Evolutionary conservation across 2,329 filamentous ascomycete genomes (phyloP).

Genomic region (Fusarium albosuccineum): DNA sequence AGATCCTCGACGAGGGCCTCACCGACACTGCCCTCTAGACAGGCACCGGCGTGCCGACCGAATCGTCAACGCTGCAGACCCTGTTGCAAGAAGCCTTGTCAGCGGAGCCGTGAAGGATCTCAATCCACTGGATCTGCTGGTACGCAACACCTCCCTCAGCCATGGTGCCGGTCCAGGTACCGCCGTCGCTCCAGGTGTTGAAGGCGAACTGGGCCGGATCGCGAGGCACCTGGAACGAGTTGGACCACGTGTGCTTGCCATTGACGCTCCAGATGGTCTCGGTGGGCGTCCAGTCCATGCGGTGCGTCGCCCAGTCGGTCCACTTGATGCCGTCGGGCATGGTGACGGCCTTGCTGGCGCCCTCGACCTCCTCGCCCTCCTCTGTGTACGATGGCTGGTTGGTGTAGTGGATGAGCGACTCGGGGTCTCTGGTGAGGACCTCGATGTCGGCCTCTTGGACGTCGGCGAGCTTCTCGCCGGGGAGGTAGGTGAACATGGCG

Average conservation of each 20-base stretch:
- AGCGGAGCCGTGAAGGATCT: constrained; percentile 64
- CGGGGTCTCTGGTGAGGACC: constrained; percentile 60
- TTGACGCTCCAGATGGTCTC: constrained; percentile 68
- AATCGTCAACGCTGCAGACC: constrained; percentile 45
- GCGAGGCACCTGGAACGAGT: constrained; percentile 66
- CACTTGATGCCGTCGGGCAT: constrained; percentile 59
- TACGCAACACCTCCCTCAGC: constrained; percentile 60
- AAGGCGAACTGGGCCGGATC: constrained; percentile 64
- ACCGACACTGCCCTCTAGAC: constrained; percentile 19
- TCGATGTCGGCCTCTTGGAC: constrained; percentile 66
- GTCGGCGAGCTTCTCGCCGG: constrained; percentile 48
- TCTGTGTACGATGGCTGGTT: constrained; percentile 68
- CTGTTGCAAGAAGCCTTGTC: constrained; percentile 30
- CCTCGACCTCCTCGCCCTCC: constrained; percentile 57
- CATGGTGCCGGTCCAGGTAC: constrained; percentile 70
- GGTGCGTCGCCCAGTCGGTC: constrained; percentile 68
- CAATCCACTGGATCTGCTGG: constrained; percentile 71
- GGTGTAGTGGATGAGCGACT: constrained; percentile 64
- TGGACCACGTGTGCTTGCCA: constrained; percentile 60
- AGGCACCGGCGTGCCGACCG: constrained; percentile 56
- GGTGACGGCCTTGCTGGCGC: constrained; percentile 59
- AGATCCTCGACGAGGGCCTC: neutral
- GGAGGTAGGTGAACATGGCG: constrained; percentile 64
- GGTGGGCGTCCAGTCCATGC: constrained; percentile 70
- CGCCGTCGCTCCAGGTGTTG: constrained; percentile 72